Evolutionary conservation across 768 basidiomycete genomes (phyloP), one percentile per base, ranked within the genome.

Genomic region (Heimioporus sp.): DNA sequence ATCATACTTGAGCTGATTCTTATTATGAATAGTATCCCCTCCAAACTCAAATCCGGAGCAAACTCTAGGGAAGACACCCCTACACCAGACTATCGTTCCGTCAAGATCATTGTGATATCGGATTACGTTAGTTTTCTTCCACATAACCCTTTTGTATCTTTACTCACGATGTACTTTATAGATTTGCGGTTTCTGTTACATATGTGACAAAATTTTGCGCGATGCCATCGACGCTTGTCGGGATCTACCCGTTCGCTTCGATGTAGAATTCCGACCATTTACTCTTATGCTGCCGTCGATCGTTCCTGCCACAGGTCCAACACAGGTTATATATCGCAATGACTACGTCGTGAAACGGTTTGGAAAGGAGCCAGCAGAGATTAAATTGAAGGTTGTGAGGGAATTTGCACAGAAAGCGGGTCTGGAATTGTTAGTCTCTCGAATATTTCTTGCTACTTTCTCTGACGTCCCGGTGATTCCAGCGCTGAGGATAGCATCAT

Each of bases 401-500:
- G 66, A 65, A 16, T 28, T 66, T 50, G 60, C 63, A 9, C 52
- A 58, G 45, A 65, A 70, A 36, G 57, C 52, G 8, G 63, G 59
- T 13, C 15, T 69, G 16, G 50, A 21, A 15, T 10, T 69, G 69
- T 69, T 11, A 48, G 68, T 59, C 15, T 24, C 21, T 43, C 30
- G 0, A 19, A 4, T 20, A 16, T 34, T 50, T 15, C 1, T 45
- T 10, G 3, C 17, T 8, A 11, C 15, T 16, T 2, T 10, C 39
- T 32, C 47, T 51, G 9, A 56, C 19, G 13, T 19, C 13, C 20
- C 10, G 30, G 20, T 43, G 19, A 8, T 54, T 21, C 17, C 40
- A 78, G 76, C 31, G 52, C 59, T 13, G 69, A 67, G 44, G 73
- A 73, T 40, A 72, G 73, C 4, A 62, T 61, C 7, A 35, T 80